A percentile compares a stretch with the other conserved stretches of the same genome.
Conservation (phyloP, 768 basidiomycete species). For the Podaxis sp. region DNA sequence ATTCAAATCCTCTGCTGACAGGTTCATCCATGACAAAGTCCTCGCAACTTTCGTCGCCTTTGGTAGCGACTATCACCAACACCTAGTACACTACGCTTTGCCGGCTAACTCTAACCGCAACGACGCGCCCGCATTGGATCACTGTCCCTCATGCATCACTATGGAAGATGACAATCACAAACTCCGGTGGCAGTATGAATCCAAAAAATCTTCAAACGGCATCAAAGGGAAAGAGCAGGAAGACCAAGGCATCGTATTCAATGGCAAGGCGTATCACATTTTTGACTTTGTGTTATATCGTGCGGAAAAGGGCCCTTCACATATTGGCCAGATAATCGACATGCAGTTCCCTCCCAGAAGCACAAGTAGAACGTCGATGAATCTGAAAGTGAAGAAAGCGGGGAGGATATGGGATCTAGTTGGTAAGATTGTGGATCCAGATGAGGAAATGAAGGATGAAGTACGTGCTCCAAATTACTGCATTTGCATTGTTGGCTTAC, state of each 20-base stretch:
- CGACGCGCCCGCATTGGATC: conserved; percentile 38
- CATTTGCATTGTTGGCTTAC: not conserved
- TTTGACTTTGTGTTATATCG: conserved; percentile 61
- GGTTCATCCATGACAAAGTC: conserved; percentile 49
- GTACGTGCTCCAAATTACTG: conserved; percentile 31
- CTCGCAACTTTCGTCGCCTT: conserved; percentile 48
- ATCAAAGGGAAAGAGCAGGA: conserved; percentile 29
- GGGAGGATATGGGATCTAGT: conserved; percentile 28
- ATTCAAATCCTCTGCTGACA: conserved; percentile 21
- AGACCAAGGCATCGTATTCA: conserved; percentile 38
- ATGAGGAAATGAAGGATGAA: conserved; percentile 51
- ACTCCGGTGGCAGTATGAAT: conserved; percentile 6
- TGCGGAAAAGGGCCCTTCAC: conserved; percentile 38
- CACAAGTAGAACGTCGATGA: conserved; percentile 46
- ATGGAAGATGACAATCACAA: conserved; percentile 24
- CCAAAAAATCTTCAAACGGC: conserved; percentile 18
- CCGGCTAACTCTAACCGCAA: not conserved
- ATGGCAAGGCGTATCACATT: conserved; percentile 52
- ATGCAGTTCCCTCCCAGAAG: conserved; percentile 19
- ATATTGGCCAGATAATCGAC: conserved; percentile 16
- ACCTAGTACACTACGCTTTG: conserved; percentile 23
- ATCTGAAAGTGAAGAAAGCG: conserved; percentile 26
- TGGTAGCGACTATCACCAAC: conserved; percentile 22
- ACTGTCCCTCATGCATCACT: conserved; percentile 52
- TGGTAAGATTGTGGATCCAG: conserved; percentile 46